A percentile compares a stretch with the other conserved stretches of the same genome.
Conservation (phyloP, 2,329 filamentous ascomycete genomes). For the Fusarium dimerum region DNA sequence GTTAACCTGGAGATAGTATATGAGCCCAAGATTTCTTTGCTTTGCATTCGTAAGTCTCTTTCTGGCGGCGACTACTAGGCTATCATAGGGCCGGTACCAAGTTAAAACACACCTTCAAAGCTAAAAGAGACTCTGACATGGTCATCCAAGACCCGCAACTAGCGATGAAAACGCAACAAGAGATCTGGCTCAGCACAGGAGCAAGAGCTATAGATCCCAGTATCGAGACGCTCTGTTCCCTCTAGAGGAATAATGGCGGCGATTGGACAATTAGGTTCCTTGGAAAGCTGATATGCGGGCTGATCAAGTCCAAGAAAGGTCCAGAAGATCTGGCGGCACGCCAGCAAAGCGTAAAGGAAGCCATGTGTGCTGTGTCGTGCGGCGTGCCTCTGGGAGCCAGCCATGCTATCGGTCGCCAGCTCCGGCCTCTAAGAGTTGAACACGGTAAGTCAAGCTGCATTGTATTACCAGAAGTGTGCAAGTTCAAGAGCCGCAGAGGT, state of each 20-base stretch:
- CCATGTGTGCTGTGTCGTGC: slow-evolving; percentile 48
- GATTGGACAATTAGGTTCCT: slow-evolving; percentile 6
- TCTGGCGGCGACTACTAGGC: slow-evolving; percentile 39
- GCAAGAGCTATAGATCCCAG: too few species aligned
- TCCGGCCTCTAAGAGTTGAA: slow-evolving; percentile 56
- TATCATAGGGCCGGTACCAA: slow-evolving; percentile 25
- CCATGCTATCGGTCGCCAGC: slow-evolving; percentile 54
- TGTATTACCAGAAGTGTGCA: slow-evolving; percentile 55
- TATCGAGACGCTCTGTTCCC: slow-evolving; percentile 50
- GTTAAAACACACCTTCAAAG: slow-evolving; percentile 32
- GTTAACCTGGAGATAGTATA: too few species aligned
- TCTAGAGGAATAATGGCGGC: slow-evolving; percentile 37
- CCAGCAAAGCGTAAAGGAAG: slow-evolving; percentile 52
- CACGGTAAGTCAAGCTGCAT: slow-evolving; percentile 54
- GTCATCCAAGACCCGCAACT: too few species aligned
- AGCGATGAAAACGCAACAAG: too few species aligned
- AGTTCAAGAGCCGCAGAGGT: too few species aligned
- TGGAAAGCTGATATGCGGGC: neutral
- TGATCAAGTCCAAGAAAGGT: slow-evolving; percentile 11
- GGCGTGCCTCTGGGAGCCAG: slow-evolving; percentile 49
- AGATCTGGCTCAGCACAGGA: too few species aligned
- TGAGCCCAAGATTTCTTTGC: slow-evolving; percentile 31
- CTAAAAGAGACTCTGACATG: slow-evolving; percentile 43
- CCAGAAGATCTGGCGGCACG: slow-evolving; percentile 43
- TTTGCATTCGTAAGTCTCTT: slow-evolving; percentile 38